Conservation (phyloP, 2,329 filamentous ascomycete species). For the Pseudocercospora pini-densiflorae region DNA sequence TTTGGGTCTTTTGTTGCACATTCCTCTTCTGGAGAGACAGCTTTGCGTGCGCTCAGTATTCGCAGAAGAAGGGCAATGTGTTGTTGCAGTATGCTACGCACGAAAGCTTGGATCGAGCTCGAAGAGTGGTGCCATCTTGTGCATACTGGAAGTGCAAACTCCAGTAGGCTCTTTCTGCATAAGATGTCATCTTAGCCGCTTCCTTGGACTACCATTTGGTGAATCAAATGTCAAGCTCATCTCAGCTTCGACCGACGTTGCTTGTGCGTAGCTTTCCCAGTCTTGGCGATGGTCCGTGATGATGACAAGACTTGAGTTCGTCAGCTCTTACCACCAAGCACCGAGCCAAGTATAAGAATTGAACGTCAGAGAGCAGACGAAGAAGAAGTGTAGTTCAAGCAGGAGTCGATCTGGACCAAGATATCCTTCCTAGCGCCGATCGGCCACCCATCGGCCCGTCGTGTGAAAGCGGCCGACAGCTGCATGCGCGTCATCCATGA, state of each 20-base stretch:
- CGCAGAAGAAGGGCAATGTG: too few relatives aligned
- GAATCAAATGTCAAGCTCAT: background rate
- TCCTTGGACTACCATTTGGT: background rate
- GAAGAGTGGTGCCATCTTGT: too few relatives aligned
- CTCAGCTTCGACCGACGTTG: background rate
- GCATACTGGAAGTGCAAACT: too few relatives aligned
- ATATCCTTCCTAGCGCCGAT: background rate
- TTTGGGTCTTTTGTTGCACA: background rate
- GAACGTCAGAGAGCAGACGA: background rate
- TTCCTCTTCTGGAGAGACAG: background rate
- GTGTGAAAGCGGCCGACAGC: background rate
- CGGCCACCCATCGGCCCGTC: background rate
- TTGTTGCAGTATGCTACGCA: too few relatives aligned
- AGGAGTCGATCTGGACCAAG: background rate
- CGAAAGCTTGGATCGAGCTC: too few relatives aligned
- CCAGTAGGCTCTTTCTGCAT: too few relatives aligned
- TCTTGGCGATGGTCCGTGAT: too few relatives aligned
- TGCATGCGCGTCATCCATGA: slow-evolving; percentile 4
- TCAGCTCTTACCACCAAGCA: too few relatives aligned
- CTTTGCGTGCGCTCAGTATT: background rate
- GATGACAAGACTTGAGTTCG: too few relatives aligned
- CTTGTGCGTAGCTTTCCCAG: background rate
- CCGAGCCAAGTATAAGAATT: background rate
- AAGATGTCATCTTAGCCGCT: too few relatives aligned
- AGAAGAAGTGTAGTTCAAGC: background rate